Evolutionary conservation across 176 grass and related monocot genomes (phyloP).

Genomic region (Hordeum vulgare): DNA sequence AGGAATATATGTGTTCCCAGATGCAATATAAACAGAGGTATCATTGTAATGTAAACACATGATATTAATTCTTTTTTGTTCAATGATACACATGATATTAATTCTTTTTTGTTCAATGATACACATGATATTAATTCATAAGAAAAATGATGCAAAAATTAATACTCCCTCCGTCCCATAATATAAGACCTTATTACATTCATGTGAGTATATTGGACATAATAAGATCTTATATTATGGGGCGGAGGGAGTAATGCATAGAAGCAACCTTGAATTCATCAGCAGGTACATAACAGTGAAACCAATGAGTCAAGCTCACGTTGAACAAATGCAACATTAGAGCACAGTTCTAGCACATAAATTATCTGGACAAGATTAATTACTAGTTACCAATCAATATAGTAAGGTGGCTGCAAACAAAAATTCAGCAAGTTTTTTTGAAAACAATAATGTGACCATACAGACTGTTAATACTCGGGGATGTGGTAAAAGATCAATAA

Average conservation of each 20-base stretch:
- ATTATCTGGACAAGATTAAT: neutral
- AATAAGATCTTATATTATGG: no score
- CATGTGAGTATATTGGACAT: no score
- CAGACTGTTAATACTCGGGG: neutral
- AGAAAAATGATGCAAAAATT: neutral
- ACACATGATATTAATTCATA: conserved; percentile 6
- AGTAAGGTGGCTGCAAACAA: conserved; percentile 3
- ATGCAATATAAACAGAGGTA: conserved; percentile 14
- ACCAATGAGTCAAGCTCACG: neutral
- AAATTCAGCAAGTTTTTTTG: neutral
- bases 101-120: neutral
- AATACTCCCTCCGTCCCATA: no score
- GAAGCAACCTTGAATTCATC: neutral
- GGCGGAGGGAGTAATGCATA: no score
- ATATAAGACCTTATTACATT: no score
- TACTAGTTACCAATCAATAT: neutral
- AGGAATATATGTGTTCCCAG: neutral
- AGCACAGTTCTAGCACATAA: neutral
- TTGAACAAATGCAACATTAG: neutral
- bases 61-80: neutral
- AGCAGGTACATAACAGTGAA: neutral
- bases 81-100: neutral
- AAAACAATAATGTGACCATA: neutral
- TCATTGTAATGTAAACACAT: neutral
- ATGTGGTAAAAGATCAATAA: neutral